Conservation (phyloP, 176 grass and related monocot species). For the Thinopyrum elongatum region DNA sequence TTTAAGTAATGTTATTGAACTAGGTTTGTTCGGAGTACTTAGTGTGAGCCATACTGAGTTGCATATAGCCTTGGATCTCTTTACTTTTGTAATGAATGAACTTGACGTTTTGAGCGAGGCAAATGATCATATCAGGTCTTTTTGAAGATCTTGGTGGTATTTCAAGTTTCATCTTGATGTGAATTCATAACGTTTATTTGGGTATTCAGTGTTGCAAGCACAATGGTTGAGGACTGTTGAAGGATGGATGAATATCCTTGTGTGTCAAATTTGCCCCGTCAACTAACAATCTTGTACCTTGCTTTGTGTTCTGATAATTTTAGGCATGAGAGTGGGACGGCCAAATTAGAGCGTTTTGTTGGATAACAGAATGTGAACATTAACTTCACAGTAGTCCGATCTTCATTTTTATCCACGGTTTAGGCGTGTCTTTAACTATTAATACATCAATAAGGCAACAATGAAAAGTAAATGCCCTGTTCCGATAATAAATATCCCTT, state of each 20-base stretch:
- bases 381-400: not conserved
- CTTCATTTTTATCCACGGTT: not conserved
- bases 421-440: not conserved
- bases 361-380: not conserved
- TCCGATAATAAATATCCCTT: not conserved
- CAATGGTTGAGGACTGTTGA: not conserved
- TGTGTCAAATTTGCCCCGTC: not conserved
- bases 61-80: not conserved
- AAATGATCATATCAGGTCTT: not conserved
- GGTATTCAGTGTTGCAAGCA: not conserved
- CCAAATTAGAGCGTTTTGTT: not conserved
- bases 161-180: not conserved
- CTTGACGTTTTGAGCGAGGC: not conserved
- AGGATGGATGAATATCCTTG: not conserved
- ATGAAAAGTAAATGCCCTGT: not conserved
- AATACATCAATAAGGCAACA: not conserved
- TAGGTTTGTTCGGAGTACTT: slow-evolving; percentile 1
- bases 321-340: not conserved
- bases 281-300: not conserved
- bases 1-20: not conserved
- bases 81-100: not conserved
- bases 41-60: not conserved
- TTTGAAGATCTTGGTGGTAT: not conserved
- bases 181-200: not conserved
- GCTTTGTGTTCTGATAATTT: not conserved